Evolutionary conservation across 2,329 filamentous ascomycete species (phyloP), one percentile per base, ranked within the genome.

Genomic region (Mariannaea sp.): DNA sequence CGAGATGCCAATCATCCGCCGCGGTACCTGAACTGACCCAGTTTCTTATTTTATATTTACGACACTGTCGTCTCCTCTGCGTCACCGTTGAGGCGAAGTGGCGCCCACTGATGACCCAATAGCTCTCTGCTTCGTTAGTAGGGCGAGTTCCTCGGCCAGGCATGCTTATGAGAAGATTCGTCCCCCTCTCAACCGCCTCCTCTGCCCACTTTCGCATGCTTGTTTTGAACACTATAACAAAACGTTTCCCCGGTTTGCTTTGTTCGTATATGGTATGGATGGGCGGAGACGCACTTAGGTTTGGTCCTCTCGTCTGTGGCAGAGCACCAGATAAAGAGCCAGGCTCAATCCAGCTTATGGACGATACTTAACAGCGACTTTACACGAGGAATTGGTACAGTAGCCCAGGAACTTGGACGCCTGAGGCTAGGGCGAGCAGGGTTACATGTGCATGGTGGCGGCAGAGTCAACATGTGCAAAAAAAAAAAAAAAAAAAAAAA

Each of bases 331-430:
- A 58, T 53, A 53, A 19, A 36, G 47, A 48, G 51, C 46, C 51
- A 44, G 46, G 47, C 49, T 47, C n/a, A n/a, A n/a, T n/a, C n/a
- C n/a, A n/a, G n/a, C n/a, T n/a, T n/a, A n/a, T n/a, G n/a, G n/a
- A n/a, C n/a, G n/a, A n/a, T n/a, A n/a, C n/a, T n/a, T n/a, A n/a
- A n/a, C n/a, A n/a, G 53, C 41, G 54, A 60, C 53, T 53, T 56
- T 55, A 65, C 56, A 62, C 51, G 59, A 62, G 60, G 55, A 57
- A 52, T 53, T 53, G 54, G 52, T 24, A 39, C 36, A 39, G 36
- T 33, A 42, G 49, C 39, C 53, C 32, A 19, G 41, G 51, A 60
- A 56, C 56, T 57, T 57, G 56, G 58, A 53, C 53, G 42, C 24
- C 26, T 27, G 24, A 26, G 45, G 27, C 41, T 32, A 36, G 24